Percentiles rank a stretch among this genome's conserved stretches.
phyloP scores from a whole-genome alignment of 108 stramenopile species.

The Skeletonema menzelii region DNA sequence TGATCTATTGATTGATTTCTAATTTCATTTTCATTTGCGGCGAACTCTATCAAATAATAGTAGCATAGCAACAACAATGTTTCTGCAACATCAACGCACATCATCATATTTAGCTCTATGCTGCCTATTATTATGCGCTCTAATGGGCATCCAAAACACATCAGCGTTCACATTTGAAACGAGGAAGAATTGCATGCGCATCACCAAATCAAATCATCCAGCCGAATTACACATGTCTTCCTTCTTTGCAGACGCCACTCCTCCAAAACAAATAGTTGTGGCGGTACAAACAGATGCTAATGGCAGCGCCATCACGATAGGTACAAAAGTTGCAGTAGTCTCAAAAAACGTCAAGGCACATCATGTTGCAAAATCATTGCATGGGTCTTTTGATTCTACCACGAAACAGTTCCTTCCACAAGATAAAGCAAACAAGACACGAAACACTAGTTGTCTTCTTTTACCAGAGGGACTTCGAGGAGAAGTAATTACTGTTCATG shows the following conservation, averaged over 20 bases:
- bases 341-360: constrained; percentile 13
- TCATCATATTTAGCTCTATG: neutral
- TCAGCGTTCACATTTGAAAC: neutral
- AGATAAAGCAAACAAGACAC: constrained; percentile 9
- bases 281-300: constrained; percentile 13
- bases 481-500: constrained; percentile 18
- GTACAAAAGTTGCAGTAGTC: constrained; percentile 11
- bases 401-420: constrained; percentile 20
- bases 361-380: constrained; percentile 16
- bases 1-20: too few relatives aligned
- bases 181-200: neutral
- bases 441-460: constrained; percentile 19
- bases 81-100: neutral
- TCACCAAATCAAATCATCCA: neutral
- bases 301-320: constrained; percentile 8
- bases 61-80: neutral
- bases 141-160: neutral
- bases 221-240: neutral
- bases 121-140: neutral
- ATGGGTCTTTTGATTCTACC: constrained; percentile 25
- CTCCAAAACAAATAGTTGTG: neutral
- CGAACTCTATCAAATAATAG: too few relatives aligned
- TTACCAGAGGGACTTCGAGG: constrained; percentile 28
- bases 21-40: too few relatives aligned
- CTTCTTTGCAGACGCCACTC: constrained; percentile 37